phyloP scores from a whole-genome alignment of 495 filamentous ascomycete species.

The Penicillium odoratum region DNA sequence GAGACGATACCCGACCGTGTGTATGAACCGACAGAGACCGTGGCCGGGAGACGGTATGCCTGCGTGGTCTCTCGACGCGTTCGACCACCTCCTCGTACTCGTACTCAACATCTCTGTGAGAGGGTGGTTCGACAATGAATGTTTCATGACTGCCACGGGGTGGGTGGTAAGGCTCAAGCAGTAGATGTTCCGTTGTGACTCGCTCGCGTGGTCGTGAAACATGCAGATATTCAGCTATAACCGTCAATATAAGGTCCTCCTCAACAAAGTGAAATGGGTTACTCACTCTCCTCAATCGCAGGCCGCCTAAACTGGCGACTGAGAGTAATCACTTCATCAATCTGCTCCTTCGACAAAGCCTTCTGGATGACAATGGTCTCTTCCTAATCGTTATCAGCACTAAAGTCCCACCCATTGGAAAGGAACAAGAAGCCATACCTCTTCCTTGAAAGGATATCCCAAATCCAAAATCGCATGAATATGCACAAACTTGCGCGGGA shows the following conservation, averaged over 20 bases:
- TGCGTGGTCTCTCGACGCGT: conserved; percentile 21
- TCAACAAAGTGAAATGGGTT: neutral
- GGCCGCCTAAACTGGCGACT: conserved; percentile 63
- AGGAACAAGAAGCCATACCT: conserved; percentile 49
- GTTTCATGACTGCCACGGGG: conserved; percentile 30
- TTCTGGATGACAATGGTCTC: conserved; percentile 74
- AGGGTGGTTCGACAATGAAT: conserved; percentile 34
- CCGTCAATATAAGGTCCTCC: neutral
- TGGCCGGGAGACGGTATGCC: conserved; percentile 29
- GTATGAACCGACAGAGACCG: conserved; percentile 42
- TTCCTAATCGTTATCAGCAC: conserved; percentile 49
- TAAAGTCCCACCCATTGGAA: neutral
- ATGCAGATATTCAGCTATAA: conserved; percentile 31
- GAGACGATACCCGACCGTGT: conserved; percentile 38
- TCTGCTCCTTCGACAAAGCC: conserved; percentile 83
- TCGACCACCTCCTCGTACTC: conserved; percentile 30
- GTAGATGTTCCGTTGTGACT: conserved; percentile 30
- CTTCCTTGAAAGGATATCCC: conserved; percentile 83
- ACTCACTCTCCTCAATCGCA: conserved; percentile 33
- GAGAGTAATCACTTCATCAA: conserved; percentile 80
- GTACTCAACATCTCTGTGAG: conserved; percentile 29
- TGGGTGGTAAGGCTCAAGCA: conserved; percentile 27
- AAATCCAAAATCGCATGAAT: conserved; percentile 76
- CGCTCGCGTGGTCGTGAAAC: conserved; percentile 32
- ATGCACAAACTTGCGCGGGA: conserved; percentile 74